Conservation (phyloP, 208 protist species). For the Crithidia thermophila region DNA sequence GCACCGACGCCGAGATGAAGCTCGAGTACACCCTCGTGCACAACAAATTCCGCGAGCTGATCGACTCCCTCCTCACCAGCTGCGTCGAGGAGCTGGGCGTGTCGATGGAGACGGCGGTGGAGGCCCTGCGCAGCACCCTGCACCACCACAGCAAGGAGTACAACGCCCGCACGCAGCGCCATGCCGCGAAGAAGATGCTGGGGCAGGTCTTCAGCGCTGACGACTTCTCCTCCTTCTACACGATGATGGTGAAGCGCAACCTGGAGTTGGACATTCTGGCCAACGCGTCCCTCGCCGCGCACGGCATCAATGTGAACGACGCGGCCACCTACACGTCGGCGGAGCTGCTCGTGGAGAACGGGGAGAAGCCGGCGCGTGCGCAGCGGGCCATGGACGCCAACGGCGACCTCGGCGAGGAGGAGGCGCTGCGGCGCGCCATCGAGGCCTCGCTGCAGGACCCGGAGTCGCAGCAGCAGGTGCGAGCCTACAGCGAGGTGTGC, state of each 20-base stretch:
- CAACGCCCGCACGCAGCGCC: slow-evolving; percentile 16
- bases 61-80: slow-evolving; percentile 82
- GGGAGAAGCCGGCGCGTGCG: slow-evolving; percentile 1
- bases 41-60: slow-evolving; percentile 75
- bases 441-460: slow-evolving; percentile 67
- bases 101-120: slow-evolving; percentile 50
- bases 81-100: slow-evolving; percentile 87
- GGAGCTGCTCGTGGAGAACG: slow-evolving; percentile 2
- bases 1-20: slow-evolving; percentile 88
- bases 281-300: slow-evolving; percentile 37
- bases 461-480: slow-evolving; percentile 29
- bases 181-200: slow-evolving; percentile 54
- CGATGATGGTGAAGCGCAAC: slow-evolving; percentile 93
- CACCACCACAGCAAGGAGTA: slow-evolving; percentile 6
- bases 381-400: slow-evolving; percentile 40
- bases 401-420: slow-evolving; percentile 72
- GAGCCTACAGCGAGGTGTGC: slow-evolving; percentile 72
- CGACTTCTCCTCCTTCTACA: slow-evolving; percentile 89
- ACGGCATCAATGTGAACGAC: slow-evolving; percentile 10
- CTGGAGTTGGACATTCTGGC: slow-evolving; percentile 91
- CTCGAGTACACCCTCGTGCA: slow-evolving; percentile 89
- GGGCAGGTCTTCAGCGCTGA: slow-evolving; percentile 83
- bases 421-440: slow-evolving; percentile 75
- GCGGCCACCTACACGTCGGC: not conserved
- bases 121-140: slow-evolving; percentile 45